phyloP scores from a whole-genome alignment of 2,329 filamentous ascomycete species.

The Penicillium sp. region DNA sequence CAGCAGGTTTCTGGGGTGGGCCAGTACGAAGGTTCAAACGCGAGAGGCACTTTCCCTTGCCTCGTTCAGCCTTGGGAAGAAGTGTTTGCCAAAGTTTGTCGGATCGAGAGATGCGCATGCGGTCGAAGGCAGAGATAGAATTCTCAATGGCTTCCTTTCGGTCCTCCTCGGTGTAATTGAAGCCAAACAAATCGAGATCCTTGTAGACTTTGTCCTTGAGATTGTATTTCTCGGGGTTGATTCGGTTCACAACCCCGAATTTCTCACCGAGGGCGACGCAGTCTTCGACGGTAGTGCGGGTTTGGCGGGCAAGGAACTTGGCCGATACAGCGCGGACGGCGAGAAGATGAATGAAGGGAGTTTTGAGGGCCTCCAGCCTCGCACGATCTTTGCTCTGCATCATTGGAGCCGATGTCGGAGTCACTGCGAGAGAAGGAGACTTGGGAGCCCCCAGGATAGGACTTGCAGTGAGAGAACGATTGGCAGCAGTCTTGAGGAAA shows the following conservation, averaged over 20 bases:
- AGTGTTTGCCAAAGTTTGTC: slow-evolving; percentile 63
- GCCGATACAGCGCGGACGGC: slow-evolving; percentile 51
- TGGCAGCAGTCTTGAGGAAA: slow-evolving; percentile 37
- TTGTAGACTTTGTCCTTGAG: slow-evolving; percentile 59
- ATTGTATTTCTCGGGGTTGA: slow-evolving; percentile 51
- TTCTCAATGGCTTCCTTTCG: slow-evolving; percentile 60
- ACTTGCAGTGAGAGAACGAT: slow-evolving; percentile 43
- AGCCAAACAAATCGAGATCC: slow-evolving; percentile 62
- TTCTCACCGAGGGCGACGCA: slow-evolving; percentile 50
- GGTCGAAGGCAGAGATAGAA: slow-evolving; percentile 62
- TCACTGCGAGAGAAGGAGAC: slow-evolving; percentile 38
- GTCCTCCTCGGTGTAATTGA: slow-evolving; percentile 58
- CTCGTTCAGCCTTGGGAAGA: slow-evolving; percentile 59
- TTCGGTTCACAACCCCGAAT: slow-evolving; percentile 51
- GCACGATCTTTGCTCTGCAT: slow-evolving; percentile 38
- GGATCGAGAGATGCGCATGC: slow-evolving; percentile 57
- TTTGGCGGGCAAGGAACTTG: slow-evolving; percentile 48
- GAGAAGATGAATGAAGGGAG: slow-evolving; percentile 52
- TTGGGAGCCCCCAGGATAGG: slow-evolving; percentile 39
- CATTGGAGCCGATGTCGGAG: slow-evolving; percentile 45
- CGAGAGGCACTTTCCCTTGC: slow-evolving; percentile 61
- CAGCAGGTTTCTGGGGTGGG: slow-evolving; percentile 1
- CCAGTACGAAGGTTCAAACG: slow-evolving; percentile 51
- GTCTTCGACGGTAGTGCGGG: slow-evolving; percentile 50
- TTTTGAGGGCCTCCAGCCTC: slow-evolving; percentile 45